These are phyloP conservation scores for Populus ilicifolia DNA, from an alignment of 345 rosid species.

Conservation along the genomic window DNA sequence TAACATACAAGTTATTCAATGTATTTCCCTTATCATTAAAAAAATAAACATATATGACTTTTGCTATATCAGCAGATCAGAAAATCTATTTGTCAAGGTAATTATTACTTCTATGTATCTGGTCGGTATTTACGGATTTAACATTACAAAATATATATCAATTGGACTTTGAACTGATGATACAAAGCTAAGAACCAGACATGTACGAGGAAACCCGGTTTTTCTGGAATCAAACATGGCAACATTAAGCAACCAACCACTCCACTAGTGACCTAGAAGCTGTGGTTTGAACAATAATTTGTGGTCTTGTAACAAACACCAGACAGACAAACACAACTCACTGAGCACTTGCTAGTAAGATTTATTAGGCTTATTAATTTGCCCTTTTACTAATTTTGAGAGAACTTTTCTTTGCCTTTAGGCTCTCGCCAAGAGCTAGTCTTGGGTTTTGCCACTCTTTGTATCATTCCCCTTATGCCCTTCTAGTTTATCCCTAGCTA, in stretches of 20 bases:
- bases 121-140: background rate
- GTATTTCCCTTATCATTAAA: too few species aligned
- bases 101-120: background rate
- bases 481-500: background rate
- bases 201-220: slow-evolving; percentile 43
- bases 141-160: background rate
- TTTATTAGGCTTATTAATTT: slow-evolving; percentile 3
- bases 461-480: slow-evolving; percentile 5
- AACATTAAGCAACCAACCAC: slow-evolving; percentile 47
- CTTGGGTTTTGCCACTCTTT: slow-evolving; percentile 12
- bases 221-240: slow-evolving; percentile 55
- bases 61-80: background rate
- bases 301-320: slow-evolving; percentile 10
- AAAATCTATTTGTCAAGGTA: background rate
- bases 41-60: too few species aligned
- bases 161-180: background rate
- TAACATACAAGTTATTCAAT: too few species aligned
- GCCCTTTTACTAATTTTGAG: slow-evolving; percentile 32
- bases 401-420: slow-evolving; percentile 27
- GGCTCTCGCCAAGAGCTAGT: slow-evolving; percentile 9
- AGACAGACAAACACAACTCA: slow-evolving; percentile 49
- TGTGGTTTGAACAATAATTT: slow-evolving; percentile 12
- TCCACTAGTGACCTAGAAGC: slow-evolving; percentile 37
- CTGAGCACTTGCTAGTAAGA: slow-evolving; percentile 29
- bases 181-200: background rate